These are phyloP conservation scores for Novymonas esmeraldas DNA, from an alignment of 208 protist genomes.

Conservation along the genomic window DNA sequence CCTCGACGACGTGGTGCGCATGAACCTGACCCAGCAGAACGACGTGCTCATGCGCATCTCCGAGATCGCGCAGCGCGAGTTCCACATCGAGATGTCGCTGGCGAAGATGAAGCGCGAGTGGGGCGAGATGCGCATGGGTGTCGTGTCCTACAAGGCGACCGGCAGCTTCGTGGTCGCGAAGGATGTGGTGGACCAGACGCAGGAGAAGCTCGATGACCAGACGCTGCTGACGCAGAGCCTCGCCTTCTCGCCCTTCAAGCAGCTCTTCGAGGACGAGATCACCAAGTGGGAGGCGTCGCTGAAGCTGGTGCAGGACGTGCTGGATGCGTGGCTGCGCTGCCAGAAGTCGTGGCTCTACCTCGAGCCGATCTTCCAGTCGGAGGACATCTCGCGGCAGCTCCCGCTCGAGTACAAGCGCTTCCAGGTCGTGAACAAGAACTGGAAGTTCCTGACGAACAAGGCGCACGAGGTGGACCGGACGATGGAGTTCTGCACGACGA, in stretches of 20 bases:
- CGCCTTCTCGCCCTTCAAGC: conserved; percentile 96
- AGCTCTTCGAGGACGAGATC: conserved; percentile 96
- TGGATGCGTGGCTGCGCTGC: conserved; percentile 95
- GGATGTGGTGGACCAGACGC: conserved; percentile 91
- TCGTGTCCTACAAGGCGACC: conserved; percentile 90
- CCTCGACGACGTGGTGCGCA: conserved; percentile 80
- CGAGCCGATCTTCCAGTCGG: conserved; percentile 97
- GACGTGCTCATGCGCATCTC: conserved; percentile 91
- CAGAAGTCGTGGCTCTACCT: conserved; percentile 97
- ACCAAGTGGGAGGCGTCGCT: conserved; percentile 91
- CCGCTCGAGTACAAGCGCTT: conserved; percentile 95
- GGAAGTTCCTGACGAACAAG: conserved; percentile 89
- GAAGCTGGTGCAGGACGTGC: conserved; percentile 87
- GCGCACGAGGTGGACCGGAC: conserved; percentile 84
- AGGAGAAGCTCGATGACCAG: conserved; percentile 96
- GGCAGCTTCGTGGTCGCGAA: conserved; percentile 94
- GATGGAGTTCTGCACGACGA: conserved; percentile 85
- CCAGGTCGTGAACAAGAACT: conserved; percentile 94
- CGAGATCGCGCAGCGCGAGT: conserved; percentile 96
- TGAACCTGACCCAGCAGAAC: conserved; percentile 81
- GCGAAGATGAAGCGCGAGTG: conserved; percentile 95
- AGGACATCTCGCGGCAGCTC: conserved; percentile 96
- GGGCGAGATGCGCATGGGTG: conserved; percentile 84
- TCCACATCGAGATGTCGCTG: conserved; percentile 94
- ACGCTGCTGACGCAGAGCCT: conserved; percentile 96